Evolutionary conservation across 306 rosid species (phyloP), one percentile per base, ranked within the genome.

Genomic region (Luffa aegyptiaca): DNA sequence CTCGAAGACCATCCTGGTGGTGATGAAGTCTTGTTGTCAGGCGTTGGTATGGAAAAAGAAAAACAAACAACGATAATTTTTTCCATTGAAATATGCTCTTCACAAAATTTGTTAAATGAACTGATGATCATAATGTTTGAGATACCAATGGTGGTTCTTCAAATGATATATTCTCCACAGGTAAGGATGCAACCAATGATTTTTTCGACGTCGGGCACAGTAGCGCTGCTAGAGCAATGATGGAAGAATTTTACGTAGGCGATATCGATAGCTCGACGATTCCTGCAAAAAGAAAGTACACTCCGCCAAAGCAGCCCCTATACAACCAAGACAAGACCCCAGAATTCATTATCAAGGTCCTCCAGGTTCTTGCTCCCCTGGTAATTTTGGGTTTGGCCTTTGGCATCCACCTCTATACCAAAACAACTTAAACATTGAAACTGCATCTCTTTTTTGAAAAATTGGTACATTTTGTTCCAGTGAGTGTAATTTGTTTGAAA

Each of bases 1-100:
- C 89, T 95, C 78, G 97, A 95, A 45, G 99, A 95, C 79, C 99
- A 95, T 86, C 99, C 99, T 39, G 99, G 99, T 39, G 99, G 99
- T 26, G 99, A 95, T 79, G 99, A 95, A 1, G 97, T 91, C 79
- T 80, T 95, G 78, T 62, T 93, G 70, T 85, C 96, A 26, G 83
- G 88, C 75, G 85, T 93, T 87, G 99, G 99, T 95, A 52, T 48
- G 35, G 35, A 61, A 26, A 35, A 33, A 26, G 18, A 56, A 13
- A 36, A 5, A 35, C 71, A 64, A 26, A 84, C 39, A 18, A 48
- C 51, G 31, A 21, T 75, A 49, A 57, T 80, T 33, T 33, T 36
- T 42, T 26, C 31, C 9, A 46, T 4, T 17, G 9, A 20, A 69
- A 69, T 42, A 14, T 17, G 44, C 72, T 69, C 52, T 59, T 20